Conservation (phyloP, 1,284 basidiomycete species). For the Cryptococcus amylolentus region DNA sequence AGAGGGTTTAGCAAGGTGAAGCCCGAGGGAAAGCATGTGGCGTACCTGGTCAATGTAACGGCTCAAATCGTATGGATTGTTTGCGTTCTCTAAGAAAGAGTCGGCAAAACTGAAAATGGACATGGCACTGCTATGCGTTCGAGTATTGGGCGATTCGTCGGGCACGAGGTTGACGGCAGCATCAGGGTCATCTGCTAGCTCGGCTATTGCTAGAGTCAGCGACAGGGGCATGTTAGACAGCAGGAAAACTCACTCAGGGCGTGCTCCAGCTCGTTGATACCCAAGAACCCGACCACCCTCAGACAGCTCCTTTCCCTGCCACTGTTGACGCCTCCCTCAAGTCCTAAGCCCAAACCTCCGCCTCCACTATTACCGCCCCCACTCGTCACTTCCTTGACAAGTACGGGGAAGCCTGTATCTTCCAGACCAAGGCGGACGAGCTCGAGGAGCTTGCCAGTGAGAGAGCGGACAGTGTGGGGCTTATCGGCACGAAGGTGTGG, state of each 20-base stretch:
- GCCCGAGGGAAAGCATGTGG: conserved; percentile 1
- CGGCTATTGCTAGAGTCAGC: conserved; percentile 52
- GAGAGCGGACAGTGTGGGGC: conserved; percentile 38
- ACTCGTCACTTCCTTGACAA: conserved; percentile 55
- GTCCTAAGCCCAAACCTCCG: conserved; percentile 2
- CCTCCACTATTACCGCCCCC: conserved; percentile 25
- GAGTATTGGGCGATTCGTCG: conserved; percentile 26
- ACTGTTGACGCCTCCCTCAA: conserved; percentile 5
- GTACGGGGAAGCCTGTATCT: conserved; percentile 87
- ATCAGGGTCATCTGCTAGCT: conserved; percentile 70
- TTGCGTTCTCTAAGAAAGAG: conserved; percentile 30
- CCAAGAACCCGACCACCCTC: conserved; percentile 87
- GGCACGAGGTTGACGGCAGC: conserved; percentile 63
- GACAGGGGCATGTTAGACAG: not conserved
- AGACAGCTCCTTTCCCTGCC: conserved; percentile 27
- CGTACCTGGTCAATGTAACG: conserved; percentile 83
- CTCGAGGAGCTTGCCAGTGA: conserved; percentile 44
- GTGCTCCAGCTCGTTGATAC: conserved; percentile 87
- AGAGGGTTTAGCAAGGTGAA: not conserved
- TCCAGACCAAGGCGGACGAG: conserved; percentile 39
- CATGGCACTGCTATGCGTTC: conserved; percentile 22
- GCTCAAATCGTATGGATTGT: conserved; percentile 77
- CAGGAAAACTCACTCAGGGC: conserved; percentile 65
- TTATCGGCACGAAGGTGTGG: conserved; percentile 43
- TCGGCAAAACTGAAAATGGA: conserved; percentile 47